Conservation (phyloP, 1,284 basidiomycete genomes). For the Entoloma clypeatum region DNA sequence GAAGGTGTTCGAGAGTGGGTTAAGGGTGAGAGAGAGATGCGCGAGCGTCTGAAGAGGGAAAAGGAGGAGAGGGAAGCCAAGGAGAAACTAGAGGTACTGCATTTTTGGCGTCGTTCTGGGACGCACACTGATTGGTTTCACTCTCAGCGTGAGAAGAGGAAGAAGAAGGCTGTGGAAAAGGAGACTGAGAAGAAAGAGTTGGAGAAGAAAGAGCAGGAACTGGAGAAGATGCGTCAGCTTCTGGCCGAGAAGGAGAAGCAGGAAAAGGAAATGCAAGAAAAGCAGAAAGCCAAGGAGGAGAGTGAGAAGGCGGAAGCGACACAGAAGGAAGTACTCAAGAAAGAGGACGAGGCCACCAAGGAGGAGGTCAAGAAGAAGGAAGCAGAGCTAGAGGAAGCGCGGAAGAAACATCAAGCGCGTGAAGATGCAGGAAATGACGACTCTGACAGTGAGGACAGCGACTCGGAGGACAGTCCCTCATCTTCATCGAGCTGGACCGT, state of each 20-base stretch:
- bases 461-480: conserved; percentile 25
- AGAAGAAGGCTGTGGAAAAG: conserved; percentile 45
- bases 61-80: conserved; percentile 59
- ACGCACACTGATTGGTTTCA: conserved; percentile 6
- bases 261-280: conserved; percentile 46
- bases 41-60: conserved; percentile 64
- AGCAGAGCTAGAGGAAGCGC: conserved; percentile 22
- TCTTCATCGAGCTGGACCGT: conserved; percentile 20
- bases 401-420: conserved; percentile 19
- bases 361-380: conserved; percentile 33
- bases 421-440: conserved; percentile 15
- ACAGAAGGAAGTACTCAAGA: conserved; percentile 34
- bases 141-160: conserved; percentile 54
- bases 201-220: conserved; percentile 44
- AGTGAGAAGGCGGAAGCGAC: conserved; percentile 41
- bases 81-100: conserved; percentile 57
- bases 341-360: conserved; percentile 27
- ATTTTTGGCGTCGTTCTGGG: conserved; percentile 9
- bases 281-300: conserved; percentile 40
- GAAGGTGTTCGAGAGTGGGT: conserved; percentile 67
- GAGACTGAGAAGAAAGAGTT: conserved; percentile 47
- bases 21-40: conserved; percentile 63
- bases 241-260: conserved; percentile 48
- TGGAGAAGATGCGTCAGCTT: conserved; percentile 47
- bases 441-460: conserved; percentile 25